Evolutionary conservation across 345 rosid species (phyloP), one percentile per base, ranked within the genome.

Genomic region (Nasturtium officinale): DNA sequence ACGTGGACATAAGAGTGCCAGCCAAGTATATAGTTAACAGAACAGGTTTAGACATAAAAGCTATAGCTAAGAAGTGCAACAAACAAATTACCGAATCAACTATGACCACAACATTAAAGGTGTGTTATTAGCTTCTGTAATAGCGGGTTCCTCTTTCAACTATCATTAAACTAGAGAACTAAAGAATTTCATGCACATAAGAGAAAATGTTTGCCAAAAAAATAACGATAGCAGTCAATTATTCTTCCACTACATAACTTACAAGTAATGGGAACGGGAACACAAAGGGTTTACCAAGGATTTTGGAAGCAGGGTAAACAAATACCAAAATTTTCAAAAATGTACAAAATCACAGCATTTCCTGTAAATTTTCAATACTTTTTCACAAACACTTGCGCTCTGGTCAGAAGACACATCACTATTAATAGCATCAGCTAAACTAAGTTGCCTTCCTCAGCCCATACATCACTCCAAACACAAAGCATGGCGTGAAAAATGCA

Each of bases 391-490:
- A 62, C 25, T 15, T 13, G 16, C 0, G 10, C 26, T 15, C 54
- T n/a, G n/a, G 47, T 28, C 42, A 66, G 51, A 32, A 65, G 11
- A 64, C 12, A 16, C 38, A 62, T 18, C 69, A 47, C 32, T 64
- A 62, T 62, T 35, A 40, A 64, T 8, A 9, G 1, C 23, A 52
- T 66, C 48, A 37, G 9, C 11, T 6, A 35, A 25, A 38, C 28
- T 25, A 28, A 53, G 5, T 38, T 53, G 40, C 28, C 60, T 8
- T 21, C 32, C 29, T 51, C 29, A 5, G 15, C 29, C n/a, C 1
- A 18, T 60, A 18, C 61, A 40, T 11, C 26, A 55, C 52, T 25
- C 16, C 9, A 15, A 67, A 40, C 53, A 40, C 50, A n/a, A 37
- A 7, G 9, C 52, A 68, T 18, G 64, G 29, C 55, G 43, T 29